A percentile compares a stretch with the other conserved stretches of the same genome.
phyloP scores from a whole-genome alignment of 2,329 filamentous ascomycete genomes.

The Paecilomyces variotii region DNA sequence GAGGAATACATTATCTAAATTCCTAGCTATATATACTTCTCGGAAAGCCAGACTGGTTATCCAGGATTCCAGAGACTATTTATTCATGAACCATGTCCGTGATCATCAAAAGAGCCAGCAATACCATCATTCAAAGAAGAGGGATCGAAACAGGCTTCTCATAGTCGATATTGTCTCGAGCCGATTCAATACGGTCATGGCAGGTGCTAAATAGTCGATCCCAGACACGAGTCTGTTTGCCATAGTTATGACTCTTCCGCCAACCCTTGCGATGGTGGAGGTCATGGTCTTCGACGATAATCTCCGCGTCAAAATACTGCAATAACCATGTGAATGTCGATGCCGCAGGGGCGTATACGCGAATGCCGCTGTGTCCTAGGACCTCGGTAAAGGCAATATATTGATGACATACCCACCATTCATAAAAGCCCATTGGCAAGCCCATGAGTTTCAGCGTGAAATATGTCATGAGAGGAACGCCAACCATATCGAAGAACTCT shows the following conservation, averaged over 20 bases:
- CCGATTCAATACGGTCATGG: constrained; percentile 28
- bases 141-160: too few relatives aligned
- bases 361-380: constrained; percentile 15
- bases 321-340: constrained; percentile 26
- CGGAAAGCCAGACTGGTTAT: too few relatives aligned
- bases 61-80: too few relatives aligned
- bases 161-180: constrained; percentile 23
- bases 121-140: too few relatives aligned
- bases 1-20: too few relatives aligned
- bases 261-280: constrained; percentile 33
- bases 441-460: neutral
- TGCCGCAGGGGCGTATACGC: constrained; percentile 3
- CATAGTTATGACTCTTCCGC: constrained; percentile 32
- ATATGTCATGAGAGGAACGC: neutral
- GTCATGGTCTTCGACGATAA: constrained; percentile 38
- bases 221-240: constrained; percentile 34
- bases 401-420: neutral
- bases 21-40: too few relatives aligned
- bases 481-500: constrained; percentile 6
- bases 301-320: constrained; percentile 23
- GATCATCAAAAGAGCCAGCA: too few relatives aligned
- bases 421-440: neutral
- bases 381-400: neutral
- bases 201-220: constrained; percentile 30
- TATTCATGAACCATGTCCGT: too few relatives aligned